Evolutionary conservation across 495 filamentous ascomycete genomes (phyloP), one percentile per base, ranked within the genome.

Genomic region (Pyrenula massariospora): DNA sequence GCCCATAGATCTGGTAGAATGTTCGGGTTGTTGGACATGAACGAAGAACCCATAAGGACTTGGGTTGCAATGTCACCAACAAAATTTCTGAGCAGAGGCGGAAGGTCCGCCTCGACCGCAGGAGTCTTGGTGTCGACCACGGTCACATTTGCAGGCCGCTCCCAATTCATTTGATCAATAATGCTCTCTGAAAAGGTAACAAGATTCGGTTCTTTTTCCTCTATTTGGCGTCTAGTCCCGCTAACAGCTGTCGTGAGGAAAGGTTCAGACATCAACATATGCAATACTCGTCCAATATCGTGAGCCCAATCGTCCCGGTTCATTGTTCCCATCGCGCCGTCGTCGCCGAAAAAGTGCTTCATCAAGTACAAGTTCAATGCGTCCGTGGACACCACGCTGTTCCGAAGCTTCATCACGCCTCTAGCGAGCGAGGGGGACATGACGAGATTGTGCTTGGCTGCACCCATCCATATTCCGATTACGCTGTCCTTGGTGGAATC

Each of bases 121-220:
- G 57, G 60, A 47, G 64, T 64, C 55, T 68, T 66, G 31, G 54
- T 63, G 0, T 69, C 64, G 3, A 62, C 51, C 15, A 72, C 58
- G 12, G 63, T 62, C 1, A 76, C 69, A 2, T 68, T 60, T 21
- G 70, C 73, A 21, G 59, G 63, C 3, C 80, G 77, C 63, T 87
- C 84, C 84, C 84, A 86, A 0, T 65, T 67, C 55, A 70, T 70
- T 58, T 84, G 78, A 59, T 88, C 84, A 23, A 86, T 78, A 3
- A 75, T 62, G 50, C 80, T 82, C n/a, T 70, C 66, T 36, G 68
- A 73, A 58, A 83, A 84, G 3, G 77, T 79, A 23, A 86, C 78
- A 25, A 87, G 58, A 54, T 79, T 75, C 58, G 73, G 59, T 56
- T 76, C 56, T 65, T 73, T 54, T 57, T 66, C 55, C 70, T 75